These are phyloP conservation scores for Fusarium phyllophilum DNA, from an alignment of 2,329 filamentous ascomycete genomes.

Conservation along the genomic window DNA sequence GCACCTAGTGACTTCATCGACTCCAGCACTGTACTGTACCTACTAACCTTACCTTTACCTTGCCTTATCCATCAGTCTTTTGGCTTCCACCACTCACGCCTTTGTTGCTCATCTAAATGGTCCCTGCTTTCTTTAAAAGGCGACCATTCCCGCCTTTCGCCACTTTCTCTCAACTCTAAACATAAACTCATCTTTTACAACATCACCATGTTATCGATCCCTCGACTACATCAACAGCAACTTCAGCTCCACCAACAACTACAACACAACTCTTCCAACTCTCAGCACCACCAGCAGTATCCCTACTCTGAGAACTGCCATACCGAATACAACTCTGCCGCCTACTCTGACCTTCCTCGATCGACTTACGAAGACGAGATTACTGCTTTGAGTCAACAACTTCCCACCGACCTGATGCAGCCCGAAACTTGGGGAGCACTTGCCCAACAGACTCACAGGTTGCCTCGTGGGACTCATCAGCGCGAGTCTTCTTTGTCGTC, in stretches of 20 bases:
- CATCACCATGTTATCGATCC: slow-evolving; percentile 47
- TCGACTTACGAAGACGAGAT: slow-evolving; percentile 42
- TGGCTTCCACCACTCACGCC: slow-evolving; percentile 28
- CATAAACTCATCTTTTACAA: slow-evolving; percentile 25
- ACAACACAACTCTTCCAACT: slow-evolving; percentile 42
- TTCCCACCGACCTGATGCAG: slow-evolving; percentile 51
- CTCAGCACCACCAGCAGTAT: slow-evolving; percentile 35
- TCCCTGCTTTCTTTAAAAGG: slow-evolving; percentile 40
- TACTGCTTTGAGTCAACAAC: slow-evolving; percentile 39
- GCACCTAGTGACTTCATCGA: background rate
- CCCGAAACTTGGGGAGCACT: slow-evolving; percentile 54
- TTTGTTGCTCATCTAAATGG: slow-evolving; percentile 21
- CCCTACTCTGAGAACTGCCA: slow-evolving; percentile 31
- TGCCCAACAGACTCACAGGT: slow-evolving; percentile 52
- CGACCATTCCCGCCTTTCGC: slow-evolving; percentile 41
- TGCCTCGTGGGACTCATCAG: slow-evolving; percentile 60
- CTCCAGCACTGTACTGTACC: slow-evolving; percentile 2
- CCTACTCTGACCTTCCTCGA: slow-evolving; percentile 30
- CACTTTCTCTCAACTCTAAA: slow-evolving; percentile 40
- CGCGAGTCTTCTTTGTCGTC: slow-evolving; percentile 71
- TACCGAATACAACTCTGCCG: slow-evolving; percentile 30
- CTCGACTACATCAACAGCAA: slow-evolving; percentile 43
- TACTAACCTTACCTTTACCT: background rate
- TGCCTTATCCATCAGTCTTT: slow-evolving; percentile 32
- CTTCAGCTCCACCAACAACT: slow-evolving; percentile 42